Conservation (phyloP, 2,329 filamentous ascomycete species). For the Fusarium scirpi region DNA sequence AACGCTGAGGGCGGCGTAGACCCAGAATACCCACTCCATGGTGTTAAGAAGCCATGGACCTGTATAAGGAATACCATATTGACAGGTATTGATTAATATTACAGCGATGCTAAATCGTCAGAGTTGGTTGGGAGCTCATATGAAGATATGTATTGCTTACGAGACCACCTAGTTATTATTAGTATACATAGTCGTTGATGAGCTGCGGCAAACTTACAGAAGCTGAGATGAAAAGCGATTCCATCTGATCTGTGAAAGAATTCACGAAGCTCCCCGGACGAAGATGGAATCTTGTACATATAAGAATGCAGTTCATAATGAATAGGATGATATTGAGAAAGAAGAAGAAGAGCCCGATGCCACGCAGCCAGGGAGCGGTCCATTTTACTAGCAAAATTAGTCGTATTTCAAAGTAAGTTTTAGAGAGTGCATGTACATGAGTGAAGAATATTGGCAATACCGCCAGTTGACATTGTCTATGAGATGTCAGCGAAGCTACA, state of each 20-base stretch:
- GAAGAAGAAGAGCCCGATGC: slow-evolving; percentile 71
- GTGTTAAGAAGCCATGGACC: slow-evolving; percentile 70
- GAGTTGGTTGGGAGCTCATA: neutral
- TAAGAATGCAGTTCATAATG: slow-evolving; percentile 70
- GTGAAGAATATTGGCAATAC: slow-evolving; percentile 67
- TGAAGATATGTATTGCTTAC: slow-evolving; percentile 47
- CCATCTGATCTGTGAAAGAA: slow-evolving; percentile 81
- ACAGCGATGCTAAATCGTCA: slow-evolving; percentile 71
- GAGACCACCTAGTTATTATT: slow-evolving; percentile 55
- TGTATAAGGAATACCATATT: slow-evolving; percentile 75
- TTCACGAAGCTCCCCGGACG: slow-evolving; percentile 77
- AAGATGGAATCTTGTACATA: slow-evolving; percentile 75
- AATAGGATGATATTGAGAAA: slow-evolving; percentile 74
- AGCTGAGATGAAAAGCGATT: slow-evolving; percentile 81
- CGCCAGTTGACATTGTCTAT: slow-evolving; percentile 64
- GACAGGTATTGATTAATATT: slow-evolving; percentile 80
- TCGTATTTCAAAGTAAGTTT: neutral
- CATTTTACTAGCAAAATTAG: slow-evolving; percentile 40
- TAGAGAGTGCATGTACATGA: slow-evolving; percentile 41
- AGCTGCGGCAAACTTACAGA: slow-evolving; percentile 55
- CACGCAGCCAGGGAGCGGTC: slow-evolving; percentile 65
- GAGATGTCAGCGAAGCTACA: neutral
- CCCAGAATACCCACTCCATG: slow-evolving; percentile 79
- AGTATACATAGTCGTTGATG: slow-evolving; percentile 11
- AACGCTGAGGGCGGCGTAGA: slow-evolving; percentile 76